Evolutionary conservation across 805 yeast species (phyloP), one percentile per base, ranked within the genome.

Genomic region (Jamesozyma rosinii): DNA sequence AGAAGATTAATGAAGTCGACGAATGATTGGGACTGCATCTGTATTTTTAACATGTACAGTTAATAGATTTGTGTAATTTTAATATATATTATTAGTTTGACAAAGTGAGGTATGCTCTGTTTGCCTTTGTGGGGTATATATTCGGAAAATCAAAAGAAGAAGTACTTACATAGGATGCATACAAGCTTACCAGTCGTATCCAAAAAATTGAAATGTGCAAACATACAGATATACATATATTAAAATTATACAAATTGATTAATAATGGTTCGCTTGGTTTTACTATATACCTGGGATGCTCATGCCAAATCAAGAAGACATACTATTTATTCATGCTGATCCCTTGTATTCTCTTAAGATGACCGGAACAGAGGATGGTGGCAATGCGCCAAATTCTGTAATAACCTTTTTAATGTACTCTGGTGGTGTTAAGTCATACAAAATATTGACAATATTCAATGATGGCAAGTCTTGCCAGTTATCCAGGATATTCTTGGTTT

Each of bases 351-450:
- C 98, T 66, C 97, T 77, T 54, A 92, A 69, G 48, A 92, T 86
- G 39, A 92, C 97, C 22, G 98, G 98, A 45, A 92, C 97, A 1
- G 97, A 87, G n/a, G 95, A 83, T 35, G 98, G 95, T 10, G 98
- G 98, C 52, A 92, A 72, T 2, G 95, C 86, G 24, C 98, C 98
- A 50, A 90, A 78, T 63, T 92, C 98, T 1, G 97, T 92, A 43
- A 92, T 87, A 46, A 92, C 87, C 68, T 92, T 92, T 61, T 90
- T 89, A 55, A 92, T 86, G 58, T 83, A 85, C 52, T 81, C 85
- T 13, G 95, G 95, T 30, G 96, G 97, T 1, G 97, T 90, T 53
- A 92, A 72, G 65, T 92, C 98, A 63, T 86, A 92, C 75, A 92
- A 74, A 50, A 92, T 79, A 58, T 87, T 87, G 56, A 89, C 76